These are phyloP conservation scores for Aspergillus cavernicola DNA, from an alignment of 495 filamentous ascomycete species.

Conservation along the genomic window DNA sequence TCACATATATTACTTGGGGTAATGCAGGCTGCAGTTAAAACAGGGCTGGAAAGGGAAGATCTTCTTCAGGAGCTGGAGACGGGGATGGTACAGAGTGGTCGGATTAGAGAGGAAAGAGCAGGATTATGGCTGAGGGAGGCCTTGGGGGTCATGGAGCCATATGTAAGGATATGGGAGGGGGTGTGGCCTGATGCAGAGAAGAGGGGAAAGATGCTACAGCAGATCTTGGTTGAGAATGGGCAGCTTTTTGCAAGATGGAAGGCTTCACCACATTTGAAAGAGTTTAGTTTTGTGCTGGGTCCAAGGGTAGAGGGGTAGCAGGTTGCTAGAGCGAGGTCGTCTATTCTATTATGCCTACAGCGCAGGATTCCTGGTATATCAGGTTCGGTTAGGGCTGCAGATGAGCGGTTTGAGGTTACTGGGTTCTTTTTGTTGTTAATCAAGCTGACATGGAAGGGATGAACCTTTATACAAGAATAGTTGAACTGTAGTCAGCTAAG, in stretches of 20 bases:
- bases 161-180: slow-evolving; percentile 23
- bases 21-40: slow-evolving; percentile 21
- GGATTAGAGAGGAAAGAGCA: slow-evolving; percentile 19
- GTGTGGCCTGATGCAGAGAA: slow-evolving; percentile 24
- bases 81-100: slow-evolving; percentile 19
- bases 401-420: not conserved
- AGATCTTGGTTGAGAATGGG: slow-evolving; percentile 25
- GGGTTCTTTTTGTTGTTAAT: no score
- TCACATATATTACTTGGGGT: slow-evolving; percentile 25
- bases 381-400: not conserved
- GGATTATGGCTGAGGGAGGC: slow-evolving; percentile 18
- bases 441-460: not conserved
- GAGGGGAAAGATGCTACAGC: slow-evolving; percentile 21
- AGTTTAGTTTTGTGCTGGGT: slow-evolving; percentile 24
- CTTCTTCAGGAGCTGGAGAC: slow-evolving; percentile 22
- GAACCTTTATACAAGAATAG: not conserved
- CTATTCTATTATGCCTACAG: no score
- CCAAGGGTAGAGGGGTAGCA: slow-evolving; percentile 6
- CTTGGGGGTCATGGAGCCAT: slow-evolving; percentile 24
- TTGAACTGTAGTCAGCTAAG: not conserved
- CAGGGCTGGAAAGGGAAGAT: slow-evolving; percentile 16
- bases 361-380: not conserved
- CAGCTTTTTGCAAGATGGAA: slow-evolving; percentile 27
- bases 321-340: not conserved
- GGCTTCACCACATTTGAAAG: slow-evolving; percentile 17